These are phyloP conservation scores for Penicillium riverlandense DNA, from an alignment of 495 filamentous ascomycete species.

Conservation along the genomic window DNA sequence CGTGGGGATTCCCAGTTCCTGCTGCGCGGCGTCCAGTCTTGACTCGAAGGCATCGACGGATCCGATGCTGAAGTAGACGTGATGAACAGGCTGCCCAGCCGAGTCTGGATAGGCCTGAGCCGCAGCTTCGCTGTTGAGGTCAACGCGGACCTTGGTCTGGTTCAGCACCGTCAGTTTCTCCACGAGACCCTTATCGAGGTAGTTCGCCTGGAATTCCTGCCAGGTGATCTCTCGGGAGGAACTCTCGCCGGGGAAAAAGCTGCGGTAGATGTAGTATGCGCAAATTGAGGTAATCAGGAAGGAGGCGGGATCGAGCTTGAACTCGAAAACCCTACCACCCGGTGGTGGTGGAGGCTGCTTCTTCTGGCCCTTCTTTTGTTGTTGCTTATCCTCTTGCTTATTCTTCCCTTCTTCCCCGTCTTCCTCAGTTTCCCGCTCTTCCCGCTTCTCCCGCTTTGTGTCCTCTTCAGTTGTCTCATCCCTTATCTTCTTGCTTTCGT, in stretches of 20 bases:
- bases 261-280: constrained; percentile 54
- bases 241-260: constrained; percentile 57
- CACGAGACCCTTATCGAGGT: constrained; percentile 91
- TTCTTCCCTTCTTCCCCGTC: background rate
- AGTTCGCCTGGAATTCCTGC: constrained; percentile 90
- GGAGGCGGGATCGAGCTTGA: constrained; percentile 50
- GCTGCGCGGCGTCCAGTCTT: constrained; percentile 77
- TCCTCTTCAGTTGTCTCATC: constrained; percentile 32
- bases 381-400: constrained; percentile 18
- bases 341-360: constrained; percentile 11
- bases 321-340: constrained; percentile 29
- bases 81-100: constrained; percentile 59
- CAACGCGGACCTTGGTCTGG: constrained; percentile 65
- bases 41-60: constrained; percentile 90
- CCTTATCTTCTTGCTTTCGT: constrained; percentile 36
- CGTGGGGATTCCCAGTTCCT: constrained; percentile 75
- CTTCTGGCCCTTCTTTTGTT: constrained; percentile 7
- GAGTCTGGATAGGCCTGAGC: constrained; percentile 76
- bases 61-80: constrained; percentile 93
- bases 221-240: constrained; percentile 77
- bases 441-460: constrained; percentile 17
- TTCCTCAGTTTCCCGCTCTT: constrained; percentile 10
- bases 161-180: constrained; percentile 83
- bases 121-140: constrained; percentile 76
- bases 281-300: constrained; percentile 50